Evolutionary conservation across 352 stramenopile species (phyloP), one percentile per base, ranked within the genome.

Genomic region (Blastocystis sp.): DNA sequence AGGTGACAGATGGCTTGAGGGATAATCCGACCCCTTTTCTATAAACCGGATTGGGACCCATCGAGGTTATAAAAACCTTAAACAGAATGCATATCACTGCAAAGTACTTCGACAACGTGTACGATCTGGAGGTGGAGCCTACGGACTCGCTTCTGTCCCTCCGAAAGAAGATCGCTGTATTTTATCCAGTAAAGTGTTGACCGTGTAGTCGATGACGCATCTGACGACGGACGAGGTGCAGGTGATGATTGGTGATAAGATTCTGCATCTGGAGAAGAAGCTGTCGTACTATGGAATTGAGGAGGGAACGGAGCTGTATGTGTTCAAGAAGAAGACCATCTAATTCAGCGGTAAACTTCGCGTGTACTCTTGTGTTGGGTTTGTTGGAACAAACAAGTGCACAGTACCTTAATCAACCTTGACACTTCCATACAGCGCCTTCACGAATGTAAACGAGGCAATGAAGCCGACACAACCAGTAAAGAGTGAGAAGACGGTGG

Each of bases 381-480:
- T 81, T 64, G 3, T 27, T 61, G 38, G 8, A 81, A 81, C 46
- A 81, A 81, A 81, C 7, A 81, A 27, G 34, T n/a, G n/a, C n/a
- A n/a, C n/a, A n/a, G n/a, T n/a, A n/a, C n/a, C n/a, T 9, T 21
- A 97, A 89, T 98, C 95, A 71, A 98, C 93, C 90, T 98, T 98
- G 89, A 98, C 94, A 40, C 93, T 94, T 36, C 92, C 91, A 88
- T 98, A 99, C 89, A 99, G 99, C 88, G 94, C 97, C 87, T 93
- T 92, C 65, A 94, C 97, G 90, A 99, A 99, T 90, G 92, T 97
- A 65, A 99, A 94, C 86, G 93, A 97, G 21, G 95, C 91, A n/a
- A 96, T 89, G 86, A 98, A 96, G 64, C 96, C 96, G 53, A 99
- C 93, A 9, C 92, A 92, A 63, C 97, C 97, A 34, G 95, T 98